Conservation (phyloP, 129 eudicot species). For the Sambucus nigra region DNA sequence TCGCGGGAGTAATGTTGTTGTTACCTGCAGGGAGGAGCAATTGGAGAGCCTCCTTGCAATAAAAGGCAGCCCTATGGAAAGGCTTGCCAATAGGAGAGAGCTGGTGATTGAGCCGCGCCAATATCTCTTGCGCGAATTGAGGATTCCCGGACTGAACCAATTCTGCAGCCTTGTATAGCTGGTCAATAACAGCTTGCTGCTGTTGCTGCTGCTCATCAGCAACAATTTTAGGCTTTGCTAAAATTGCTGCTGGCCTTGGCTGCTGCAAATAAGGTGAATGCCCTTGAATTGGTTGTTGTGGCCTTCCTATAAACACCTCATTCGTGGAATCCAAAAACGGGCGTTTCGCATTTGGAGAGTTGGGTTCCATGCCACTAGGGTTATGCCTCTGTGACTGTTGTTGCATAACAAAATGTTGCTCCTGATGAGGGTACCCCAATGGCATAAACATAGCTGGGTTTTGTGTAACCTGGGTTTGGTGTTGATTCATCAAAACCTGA, state of each 20-base stretch:
- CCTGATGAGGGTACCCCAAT: conserved; percentile 24
- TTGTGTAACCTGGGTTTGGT: conserved; percentile 22
- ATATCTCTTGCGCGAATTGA: conserved; percentile 96
- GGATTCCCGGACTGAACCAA: conserved; percentile 64
- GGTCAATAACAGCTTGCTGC: conserved; percentile 61
- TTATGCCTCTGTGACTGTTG: conserved; percentile 63
- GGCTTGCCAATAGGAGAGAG: conserved; percentile 88
- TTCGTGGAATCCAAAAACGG: conserved; percentile 39
- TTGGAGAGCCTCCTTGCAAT: conserved; percentile 75
- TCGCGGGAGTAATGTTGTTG: conserved; percentile 35
- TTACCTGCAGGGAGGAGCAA: conserved; percentile 37
- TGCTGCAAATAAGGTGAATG: conserved; percentile 39
- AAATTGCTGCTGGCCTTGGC: conserved; percentile 25
- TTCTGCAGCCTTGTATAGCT: conserved; percentile 78
- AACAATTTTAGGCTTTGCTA: conserved; percentile 27
- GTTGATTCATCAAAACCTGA: conserved; percentile 42
- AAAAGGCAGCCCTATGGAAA: conserved; percentile 82
- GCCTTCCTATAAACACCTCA: conserved; percentile 14
- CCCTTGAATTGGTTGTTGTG: conserved; percentile 16
- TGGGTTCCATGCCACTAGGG: conserved; percentile 41
- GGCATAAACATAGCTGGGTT: conserved; percentile 43
- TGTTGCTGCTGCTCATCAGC: conserved; percentile 41
- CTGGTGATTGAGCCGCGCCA: conserved; percentile 99
- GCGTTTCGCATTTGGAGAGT: conserved; percentile 28
- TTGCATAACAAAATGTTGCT: conserved; percentile 25